phyloP scores from a whole-genome alignment of 495 filamentous ascomycete species.

The Podospora appendiculata region DNA sequence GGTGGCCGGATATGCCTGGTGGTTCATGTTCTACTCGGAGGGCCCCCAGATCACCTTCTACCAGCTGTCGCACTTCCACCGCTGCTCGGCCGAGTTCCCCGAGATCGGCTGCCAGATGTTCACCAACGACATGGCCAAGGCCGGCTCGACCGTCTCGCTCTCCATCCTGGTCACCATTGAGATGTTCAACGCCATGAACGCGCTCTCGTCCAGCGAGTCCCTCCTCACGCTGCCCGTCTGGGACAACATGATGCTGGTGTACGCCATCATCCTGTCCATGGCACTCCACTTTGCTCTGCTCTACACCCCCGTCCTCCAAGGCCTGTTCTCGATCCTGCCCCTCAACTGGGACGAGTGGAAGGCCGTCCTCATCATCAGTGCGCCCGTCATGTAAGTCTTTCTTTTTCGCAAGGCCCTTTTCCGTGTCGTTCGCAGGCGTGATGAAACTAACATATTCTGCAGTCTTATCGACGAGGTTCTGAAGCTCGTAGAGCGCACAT shows the following conservation, averaged over 20 bases:
- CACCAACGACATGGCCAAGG: slow-evolving; percentile 75
- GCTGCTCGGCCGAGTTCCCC: slow-evolving; percentile 77
- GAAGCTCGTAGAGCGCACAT: slow-evolving; percentile 70
- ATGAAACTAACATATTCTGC: slow-evolving; percentile 13
- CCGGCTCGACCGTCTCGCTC: slow-evolving; percentile 91
- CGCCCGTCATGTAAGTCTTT: slow-evolving; percentile 81
- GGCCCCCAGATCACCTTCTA: slow-evolving; percentile 91
- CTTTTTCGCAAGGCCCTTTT: background rate
- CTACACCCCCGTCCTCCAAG: slow-evolving; percentile 85
- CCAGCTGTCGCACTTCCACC: slow-evolving; percentile 91
- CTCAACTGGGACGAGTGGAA: slow-evolving; percentile 88
- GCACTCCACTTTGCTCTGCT: slow-evolving; percentile 87
- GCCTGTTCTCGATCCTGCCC: slow-evolving; percentile 84
- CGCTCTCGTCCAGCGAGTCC: slow-evolving; percentile 88
- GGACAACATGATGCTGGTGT: slow-evolving; percentile 96
- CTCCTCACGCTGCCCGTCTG: slow-evolving; percentile 88
- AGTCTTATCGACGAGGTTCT: slow-evolving; percentile 86
- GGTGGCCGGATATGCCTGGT: slow-evolving; percentile 97
- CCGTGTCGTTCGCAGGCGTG: slow-evolving; percentile 18
- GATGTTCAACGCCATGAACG: slow-evolving; percentile 99
- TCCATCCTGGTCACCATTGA: slow-evolving; percentile 93
- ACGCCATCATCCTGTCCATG: slow-evolving; percentile 94
- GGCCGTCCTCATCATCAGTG: slow-evolving; percentile 81
- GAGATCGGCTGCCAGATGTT: slow-evolving; percentile 96
- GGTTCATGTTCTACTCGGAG: slow-evolving; percentile 93